Percentiles rank a stretch among this genome's conserved stretches.
phyloP scores from a whole-genome alignment of 148 eudicot genomes.

The Dysphania ambrosioides region DNA sequence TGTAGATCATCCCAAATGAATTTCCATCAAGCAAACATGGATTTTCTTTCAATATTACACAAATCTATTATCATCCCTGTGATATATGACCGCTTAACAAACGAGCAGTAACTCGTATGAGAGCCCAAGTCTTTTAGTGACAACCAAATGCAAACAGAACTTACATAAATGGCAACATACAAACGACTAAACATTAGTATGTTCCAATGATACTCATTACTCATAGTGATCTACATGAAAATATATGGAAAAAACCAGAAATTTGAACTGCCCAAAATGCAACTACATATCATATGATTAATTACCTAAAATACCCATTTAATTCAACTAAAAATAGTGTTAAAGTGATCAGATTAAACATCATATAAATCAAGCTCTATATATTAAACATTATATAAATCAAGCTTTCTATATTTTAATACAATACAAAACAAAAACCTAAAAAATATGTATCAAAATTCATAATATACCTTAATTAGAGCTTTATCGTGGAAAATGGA shows the following conservation, averaged over 20 bases:
- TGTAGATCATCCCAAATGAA: not conserved
- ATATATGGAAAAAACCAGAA: not conserved
- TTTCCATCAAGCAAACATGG: not conserved
- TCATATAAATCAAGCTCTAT: not conserved
- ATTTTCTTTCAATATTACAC: too few species aligned
- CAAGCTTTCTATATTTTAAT: not conserved
- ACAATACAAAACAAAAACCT: not conserved
- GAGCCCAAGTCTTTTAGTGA: too few species aligned
- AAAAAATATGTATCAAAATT: not conserved
- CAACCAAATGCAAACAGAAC: not conserved
- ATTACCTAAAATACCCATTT: not conserved
- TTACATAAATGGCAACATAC: not conserved
- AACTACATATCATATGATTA: not conserved
- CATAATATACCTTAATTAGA: not conserved
- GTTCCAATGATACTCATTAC: too few species aligned
- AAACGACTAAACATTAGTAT: not conserved
- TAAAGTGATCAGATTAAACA: not conserved
- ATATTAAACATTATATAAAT: not conserved
- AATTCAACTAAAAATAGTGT: too few species aligned
- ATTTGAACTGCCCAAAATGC: not conserved
- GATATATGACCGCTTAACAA: too few species aligned
- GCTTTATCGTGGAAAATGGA: not conserved
- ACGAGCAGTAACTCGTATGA: too few species aligned
- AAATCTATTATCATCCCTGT: too few species aligned
- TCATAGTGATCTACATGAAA: constrained; percentile 4